Evolutionary conservation across 495 filamentous ascomycete genomes (phyloP).

Genomic region (Aspergillus nanangensis): DNA sequence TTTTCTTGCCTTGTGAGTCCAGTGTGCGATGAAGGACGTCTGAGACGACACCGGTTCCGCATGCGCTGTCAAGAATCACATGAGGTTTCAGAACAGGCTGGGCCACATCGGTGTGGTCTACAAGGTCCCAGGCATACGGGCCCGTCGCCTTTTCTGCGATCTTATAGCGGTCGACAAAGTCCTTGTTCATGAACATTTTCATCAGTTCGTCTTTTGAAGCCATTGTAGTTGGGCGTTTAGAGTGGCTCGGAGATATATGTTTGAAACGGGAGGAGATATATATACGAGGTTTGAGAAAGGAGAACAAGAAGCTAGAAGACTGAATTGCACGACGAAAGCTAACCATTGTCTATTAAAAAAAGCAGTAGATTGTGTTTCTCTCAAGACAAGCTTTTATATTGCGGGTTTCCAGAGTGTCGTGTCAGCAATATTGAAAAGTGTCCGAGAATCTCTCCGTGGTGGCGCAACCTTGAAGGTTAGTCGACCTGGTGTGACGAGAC

Average conservation of each 20-base stretch:
- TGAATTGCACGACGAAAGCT: no score
- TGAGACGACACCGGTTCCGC: slow-evolving; percentile 37
- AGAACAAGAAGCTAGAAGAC: no score
- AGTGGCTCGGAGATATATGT: not conserved
- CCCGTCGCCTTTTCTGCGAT: slow-evolving; percentile 29
- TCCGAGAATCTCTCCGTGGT: slow-evolving; percentile 19
- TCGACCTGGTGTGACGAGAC: no score
- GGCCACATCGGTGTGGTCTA: slow-evolving; percentile 27
- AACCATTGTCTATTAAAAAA: no score
- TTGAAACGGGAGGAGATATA: not conserved
- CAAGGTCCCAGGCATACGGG: slow-evolving; percentile 22
- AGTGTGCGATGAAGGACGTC: slow-evolving; percentile 22
- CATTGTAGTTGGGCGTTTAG: slow-evolving; percentile 6
- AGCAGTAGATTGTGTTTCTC: no score
- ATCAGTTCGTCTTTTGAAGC: slow-evolving; percentile 6
- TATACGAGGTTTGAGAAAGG: no score
- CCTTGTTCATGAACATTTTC: slow-evolving; percentile 21
- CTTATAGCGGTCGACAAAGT: slow-evolving; percentile 27
- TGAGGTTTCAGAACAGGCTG: slow-evolving; percentile 17
- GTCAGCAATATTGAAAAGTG: slow-evolving; percentile 14
- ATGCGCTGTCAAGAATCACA: slow-evolving; percentile 36
- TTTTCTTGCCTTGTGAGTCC: slow-evolving; percentile 12
- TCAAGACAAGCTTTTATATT: no score
- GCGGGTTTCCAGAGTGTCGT: no score
- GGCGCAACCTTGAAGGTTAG: not conserved